Evolutionary conservation across 768 basidiomycete genomes (phyloP).

Genomic region (Guyanaporus albipodus): DNA sequence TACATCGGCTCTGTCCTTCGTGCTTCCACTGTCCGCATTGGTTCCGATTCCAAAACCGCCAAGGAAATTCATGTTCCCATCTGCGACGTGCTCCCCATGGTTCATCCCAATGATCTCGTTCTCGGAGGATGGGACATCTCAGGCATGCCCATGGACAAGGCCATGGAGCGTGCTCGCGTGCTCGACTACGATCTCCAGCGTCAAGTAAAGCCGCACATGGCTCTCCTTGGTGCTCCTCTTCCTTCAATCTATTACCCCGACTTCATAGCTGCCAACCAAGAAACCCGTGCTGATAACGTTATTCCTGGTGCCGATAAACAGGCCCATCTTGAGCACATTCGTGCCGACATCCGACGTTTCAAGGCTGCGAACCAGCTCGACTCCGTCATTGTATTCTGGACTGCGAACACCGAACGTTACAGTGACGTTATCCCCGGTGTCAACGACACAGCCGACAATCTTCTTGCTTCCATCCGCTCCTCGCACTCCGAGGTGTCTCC

Average conservation of each 20-base stretch:
- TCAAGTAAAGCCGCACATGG: conserved; percentile 87
- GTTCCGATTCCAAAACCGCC: conserved; percentile 70
- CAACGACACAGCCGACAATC: conserved; percentile 89
- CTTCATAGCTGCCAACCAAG: conserved; percentile 98
- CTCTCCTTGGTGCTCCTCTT: conserved; percentile 72
- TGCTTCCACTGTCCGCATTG: conserved; percentile 91
- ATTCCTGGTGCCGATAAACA: conserved; percentile 85
- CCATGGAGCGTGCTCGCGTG: conserved; percentile 91
- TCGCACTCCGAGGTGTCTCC: conserved; percentile 96
- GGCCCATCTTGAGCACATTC: conserved; percentile 86
- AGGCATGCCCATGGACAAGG: conserved; percentile 74
- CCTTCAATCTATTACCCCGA: conserved; percentile 97
- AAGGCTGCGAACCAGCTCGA: conserved; percentile 80
- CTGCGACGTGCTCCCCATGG: conserved; percentile 93
- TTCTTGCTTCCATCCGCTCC: conserved; percentile 74
- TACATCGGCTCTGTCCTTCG: conserved; percentile 97
- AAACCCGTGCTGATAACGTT: conserved; percentile 91
- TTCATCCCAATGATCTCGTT: conserved; percentile 96
- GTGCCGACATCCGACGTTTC: conserved; percentile 92
- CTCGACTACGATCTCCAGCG: conserved; percentile 96
- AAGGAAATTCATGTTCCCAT: conserved; percentile 93
- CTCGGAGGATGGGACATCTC: conserved; percentile 99
- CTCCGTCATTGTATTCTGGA: conserved; percentile 95
- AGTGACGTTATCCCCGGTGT: conserved; percentile 90
- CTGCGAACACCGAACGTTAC: conserved; percentile 98